Evolutionary conservation across 208 protist genomes (phyloP), one percentile per base, ranked within the genome.

Genomic region (Phytomonas sp.): DNA sequence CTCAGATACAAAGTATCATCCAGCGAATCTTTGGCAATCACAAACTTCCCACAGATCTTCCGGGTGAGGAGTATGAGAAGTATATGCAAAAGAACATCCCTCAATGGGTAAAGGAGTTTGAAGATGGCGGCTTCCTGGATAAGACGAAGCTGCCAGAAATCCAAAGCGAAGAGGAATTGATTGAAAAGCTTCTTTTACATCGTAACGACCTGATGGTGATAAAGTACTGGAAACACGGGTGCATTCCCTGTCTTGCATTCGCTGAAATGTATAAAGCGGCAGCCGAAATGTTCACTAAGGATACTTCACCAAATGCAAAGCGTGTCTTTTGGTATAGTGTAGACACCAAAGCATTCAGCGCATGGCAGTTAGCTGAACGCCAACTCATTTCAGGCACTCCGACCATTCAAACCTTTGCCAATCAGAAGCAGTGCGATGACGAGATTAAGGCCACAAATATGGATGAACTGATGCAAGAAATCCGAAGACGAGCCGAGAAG

Each of bases 211-310:
- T 97, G 30, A 80, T 97, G 77, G 89, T 97, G 45, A 82, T 97
- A 67, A 97, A 97, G 70, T 97, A 83, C 69, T 97, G 93, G 91
- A 97, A 97, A 73, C 87, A 94, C 63, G 84, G 89, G 40, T 97
- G 93, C 75, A 90, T 97, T 72, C 93, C 93, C 16, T 97, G 93
- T 75, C 69, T 96, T 26, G 83, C 89, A 1, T 86, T 95, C 30
- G 89, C 93, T 1, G 91, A 97, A 73, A 97, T 96, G 93, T 94
- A 93, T 78, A 97, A 97, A 76, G 78, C 82, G 61, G 88, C 80
- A 31, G 70, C 86, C 12, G 77, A 85, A 80, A 62, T 70, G 66
- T 89, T 84, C 67, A 74, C 76, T 31, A 75, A 69, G 52, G 81
- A 88, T 37, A 83, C 81, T 16, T 56, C 45, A 26, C 19, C 45